Evolutionary conservation across 345 rosid species (phyloP).

Genomic region (Hibiscus syriacus): DNA sequence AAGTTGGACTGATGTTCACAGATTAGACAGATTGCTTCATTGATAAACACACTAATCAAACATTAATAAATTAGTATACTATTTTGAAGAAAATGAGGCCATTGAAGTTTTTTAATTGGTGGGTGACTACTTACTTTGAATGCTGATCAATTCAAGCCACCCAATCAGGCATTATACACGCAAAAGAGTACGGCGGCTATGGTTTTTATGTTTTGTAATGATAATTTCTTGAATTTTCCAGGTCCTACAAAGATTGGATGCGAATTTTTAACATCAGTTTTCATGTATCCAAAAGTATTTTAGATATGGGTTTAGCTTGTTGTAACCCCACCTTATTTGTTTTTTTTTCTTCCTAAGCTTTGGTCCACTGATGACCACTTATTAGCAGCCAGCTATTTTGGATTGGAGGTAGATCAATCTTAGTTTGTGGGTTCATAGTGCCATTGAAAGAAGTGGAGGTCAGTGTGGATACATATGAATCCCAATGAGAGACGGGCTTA

Average conservation of each 20-base stretch:
- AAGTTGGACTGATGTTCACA: too few relatives aligned
- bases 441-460: too few relatives aligned
- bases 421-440: neutral
- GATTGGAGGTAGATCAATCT: neutral
- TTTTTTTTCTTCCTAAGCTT: too few relatives aligned
- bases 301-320: neutral
- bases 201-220: neutral
- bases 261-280: constrained; percentile 1
- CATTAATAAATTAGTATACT: too few relatives aligned
- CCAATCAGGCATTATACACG: constrained; percentile 5
- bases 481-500: too few relatives aligned
- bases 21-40: too few relatives aligned
- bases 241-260: neutral
- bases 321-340: too few relatives aligned
- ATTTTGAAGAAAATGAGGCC: neutral
- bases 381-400: neutral
- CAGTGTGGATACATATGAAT: too few relatives aligned
- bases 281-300: neutral
- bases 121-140: constrained; percentile 20
- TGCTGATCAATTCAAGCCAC: constrained; percentile 2
- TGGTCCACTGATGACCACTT: neutral
- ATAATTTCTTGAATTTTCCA: constrained; percentile 2
- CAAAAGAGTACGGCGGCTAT: constrained; percentile 16
- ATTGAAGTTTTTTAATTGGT: constrained; percentile 6
- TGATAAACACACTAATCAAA: too few relatives aligned